Evolutionary conservation across 768 basidiomycete species (phyloP).

Genomic region (Phlebiopsis gigantea): DNA sequence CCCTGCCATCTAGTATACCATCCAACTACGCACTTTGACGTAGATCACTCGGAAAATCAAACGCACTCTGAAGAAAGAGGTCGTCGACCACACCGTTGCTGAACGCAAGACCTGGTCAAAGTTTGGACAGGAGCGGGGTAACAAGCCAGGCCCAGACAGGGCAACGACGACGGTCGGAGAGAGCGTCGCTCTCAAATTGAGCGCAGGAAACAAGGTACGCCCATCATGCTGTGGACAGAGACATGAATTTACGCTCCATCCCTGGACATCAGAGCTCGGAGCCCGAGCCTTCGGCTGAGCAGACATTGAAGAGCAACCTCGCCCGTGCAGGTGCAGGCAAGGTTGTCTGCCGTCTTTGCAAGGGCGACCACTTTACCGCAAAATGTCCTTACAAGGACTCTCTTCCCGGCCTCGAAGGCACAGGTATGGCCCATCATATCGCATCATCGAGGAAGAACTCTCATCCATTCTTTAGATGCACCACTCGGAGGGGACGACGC

Average conservation of each 20-base stretch:
- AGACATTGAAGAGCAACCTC: slow-evolving; percentile 59
- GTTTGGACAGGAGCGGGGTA: slow-evolving; percentile 89
- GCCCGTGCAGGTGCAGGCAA: slow-evolving; percentile 78
- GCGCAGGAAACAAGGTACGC: slow-evolving; percentile 51
- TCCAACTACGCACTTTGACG: background rate
- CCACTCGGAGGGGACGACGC: slow-evolving; percentile 32
- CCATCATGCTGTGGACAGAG: slow-evolving; percentile 17
- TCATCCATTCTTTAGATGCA: no score
- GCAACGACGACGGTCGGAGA: slow-evolving; percentile 92
- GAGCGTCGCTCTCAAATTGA: slow-evolving; percentile 58
- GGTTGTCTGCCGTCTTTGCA: slow-evolving; percentile 89
- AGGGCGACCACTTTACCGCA: slow-evolving; percentile 96
- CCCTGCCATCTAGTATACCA: background rate
- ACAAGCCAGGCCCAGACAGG: slow-evolving; percentile 81
- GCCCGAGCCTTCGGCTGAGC: slow-evolving; percentile 59
- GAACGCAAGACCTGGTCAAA: slow-evolving; percentile 92
- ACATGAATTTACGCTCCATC: background rate
- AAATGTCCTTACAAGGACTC: slow-evolving; percentile 98
- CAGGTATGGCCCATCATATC: slow-evolving; percentile 34
- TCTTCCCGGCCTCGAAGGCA: slow-evolving; percentile 65
- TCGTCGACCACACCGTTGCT: slow-evolving; percentile 92
- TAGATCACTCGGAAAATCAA: slow-evolving; percentile 85
- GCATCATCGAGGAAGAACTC: no score
- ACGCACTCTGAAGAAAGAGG: slow-evolving; percentile 80
- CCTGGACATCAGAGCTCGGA: slow-evolving; percentile 46